These are phyloP conservation scores for Trebouxia sp. DNA, from an alignment of 139 green algal species.

Conservation along the genomic window DNA sequence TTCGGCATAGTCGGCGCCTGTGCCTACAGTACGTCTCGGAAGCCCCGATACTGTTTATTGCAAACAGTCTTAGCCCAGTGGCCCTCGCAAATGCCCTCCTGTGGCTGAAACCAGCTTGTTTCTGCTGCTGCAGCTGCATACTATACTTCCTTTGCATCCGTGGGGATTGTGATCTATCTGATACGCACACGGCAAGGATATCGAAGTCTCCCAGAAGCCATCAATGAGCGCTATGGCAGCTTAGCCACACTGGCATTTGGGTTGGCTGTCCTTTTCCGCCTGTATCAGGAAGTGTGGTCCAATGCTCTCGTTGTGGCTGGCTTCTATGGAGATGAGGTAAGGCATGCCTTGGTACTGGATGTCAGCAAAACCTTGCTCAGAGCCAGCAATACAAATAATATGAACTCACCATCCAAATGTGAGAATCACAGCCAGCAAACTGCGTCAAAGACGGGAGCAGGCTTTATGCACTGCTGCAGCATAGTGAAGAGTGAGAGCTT, in stretches of 20 bases:
- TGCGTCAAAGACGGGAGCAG: no score
- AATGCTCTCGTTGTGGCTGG: constrained; percentile 37
- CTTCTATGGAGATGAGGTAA: constrained; percentile 33
- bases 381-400: neutral
- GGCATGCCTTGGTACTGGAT: no score
- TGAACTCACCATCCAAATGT: no score
- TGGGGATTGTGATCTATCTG: constrained; percentile 34
- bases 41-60: no score
- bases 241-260: constrained; percentile 35
- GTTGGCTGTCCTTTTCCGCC: constrained; percentile 34
- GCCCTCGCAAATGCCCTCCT: neutral
- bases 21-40: constrained; percentile 2
- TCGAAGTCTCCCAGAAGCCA: constrained; percentile 34
- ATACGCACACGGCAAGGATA: constrained; percentile 27
- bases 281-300: constrained; percentile 41
- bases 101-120: neutral
- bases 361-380: no score
- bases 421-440: no score
- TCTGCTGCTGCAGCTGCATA: constrained; percentile 25
- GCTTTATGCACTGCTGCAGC: no score
- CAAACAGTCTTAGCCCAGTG: neutral
- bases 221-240: constrained; percentile 34
- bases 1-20: constrained; percentile 33
- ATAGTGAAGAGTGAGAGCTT: no score
- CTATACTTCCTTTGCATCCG: constrained; percentile 36